Evolutionary conservation across 192 early-diverging fungal genomes (phyloP).

Genomic region (Coemansia sp.): DNA sequence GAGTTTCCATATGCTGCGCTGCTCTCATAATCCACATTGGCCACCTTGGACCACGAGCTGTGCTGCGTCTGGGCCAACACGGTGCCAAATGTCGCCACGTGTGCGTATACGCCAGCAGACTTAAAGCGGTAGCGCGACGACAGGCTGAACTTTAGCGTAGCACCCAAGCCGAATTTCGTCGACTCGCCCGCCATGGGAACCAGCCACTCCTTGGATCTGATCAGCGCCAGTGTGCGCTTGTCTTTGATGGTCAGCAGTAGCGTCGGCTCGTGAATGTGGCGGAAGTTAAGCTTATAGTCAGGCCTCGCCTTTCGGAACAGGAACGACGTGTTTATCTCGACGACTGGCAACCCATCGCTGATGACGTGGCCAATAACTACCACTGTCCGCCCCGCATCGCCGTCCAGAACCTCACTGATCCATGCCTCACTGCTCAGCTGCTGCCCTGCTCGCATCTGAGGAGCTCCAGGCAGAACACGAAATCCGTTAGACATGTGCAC

Average conservation of each 20-base stretch:
- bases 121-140: conserved; percentile 50
- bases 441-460: conserved; percentile 77
- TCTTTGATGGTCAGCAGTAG: conserved; percentile 77
- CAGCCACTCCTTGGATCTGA: conserved; percentile 89
- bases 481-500: conserved; percentile 95
- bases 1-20: conserved; percentile 81
- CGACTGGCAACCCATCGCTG: conserved; percentile 71
- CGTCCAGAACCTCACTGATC: conserved; percentile 83
- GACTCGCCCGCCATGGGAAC: conserved; percentile 32
- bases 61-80: conserved; percentile 70
- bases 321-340: conserved; percentile 87
- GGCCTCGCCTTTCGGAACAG: conserved; percentile 85
- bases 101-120: conserved; percentile 59
- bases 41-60: conserved; percentile 78
- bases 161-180: conserved; percentile 59
- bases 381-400: conserved; percentile 85
- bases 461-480: conserved; percentile 70
- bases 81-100: conserved; percentile 71
- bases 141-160: conserved; percentile 54
- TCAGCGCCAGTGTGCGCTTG: conserved; percentile 63
- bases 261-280: conserved; percentile 76
- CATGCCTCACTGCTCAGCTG: conserved; percentile 76
- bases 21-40: conserved; percentile 72
- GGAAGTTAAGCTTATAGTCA: conserved; percentile 87
- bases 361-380: conserved; percentile 77